Evolutionary conservation across 345 rosid species (phyloP).

Genomic region (Draba incana): DNA sequence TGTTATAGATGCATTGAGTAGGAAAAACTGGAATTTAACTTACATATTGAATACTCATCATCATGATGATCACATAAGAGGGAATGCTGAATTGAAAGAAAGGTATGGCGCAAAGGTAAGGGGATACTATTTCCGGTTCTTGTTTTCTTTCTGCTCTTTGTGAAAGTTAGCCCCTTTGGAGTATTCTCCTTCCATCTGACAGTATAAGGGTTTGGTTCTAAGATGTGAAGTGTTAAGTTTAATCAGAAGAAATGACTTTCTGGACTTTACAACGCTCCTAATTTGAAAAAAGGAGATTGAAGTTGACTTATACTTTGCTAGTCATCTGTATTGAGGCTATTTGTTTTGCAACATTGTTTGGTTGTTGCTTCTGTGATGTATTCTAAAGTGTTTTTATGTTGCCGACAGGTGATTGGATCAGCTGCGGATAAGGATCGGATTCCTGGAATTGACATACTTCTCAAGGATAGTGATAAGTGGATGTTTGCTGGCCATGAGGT

Average conservation of each 20-base stretch:
- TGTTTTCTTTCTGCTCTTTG: conserved; percentile 5
- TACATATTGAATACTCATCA: conserved; percentile 97
- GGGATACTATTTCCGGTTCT: conserved; percentile 4
- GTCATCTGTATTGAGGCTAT: conserved; percentile 2
- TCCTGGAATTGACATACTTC: conserved; percentile 88
- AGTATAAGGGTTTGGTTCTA: conserved; percentile 10
- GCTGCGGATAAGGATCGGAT: conserved; percentile 70
- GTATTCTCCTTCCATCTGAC: background rate
- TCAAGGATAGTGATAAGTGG: conserved; percentile 92
- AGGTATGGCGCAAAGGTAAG: conserved; percentile 99
- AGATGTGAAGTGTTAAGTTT: background rate
- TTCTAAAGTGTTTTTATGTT: conserved; percentile 25
- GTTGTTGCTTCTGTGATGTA: conserved; percentile 9
- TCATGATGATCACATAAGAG: conserved; percentile 87
- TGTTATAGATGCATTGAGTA: conserved; percentile 78
- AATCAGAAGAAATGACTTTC: background rate
- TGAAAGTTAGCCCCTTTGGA: conserved; percentile 7
- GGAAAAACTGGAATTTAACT: conserved; percentile 78
- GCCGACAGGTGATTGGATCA: conserved; percentile 88
- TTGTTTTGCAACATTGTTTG: conserved; percentile 18
- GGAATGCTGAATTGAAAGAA: conserved; percentile 90
- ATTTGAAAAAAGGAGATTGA: background rate
- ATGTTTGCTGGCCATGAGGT: conserved; percentile 99
- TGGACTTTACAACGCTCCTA: background rate
- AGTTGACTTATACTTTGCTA: conserved; percentile 9